Conservation (phyloP, 2,329 filamentous ascomycete species). For the Penicillium italicum region DNA sequence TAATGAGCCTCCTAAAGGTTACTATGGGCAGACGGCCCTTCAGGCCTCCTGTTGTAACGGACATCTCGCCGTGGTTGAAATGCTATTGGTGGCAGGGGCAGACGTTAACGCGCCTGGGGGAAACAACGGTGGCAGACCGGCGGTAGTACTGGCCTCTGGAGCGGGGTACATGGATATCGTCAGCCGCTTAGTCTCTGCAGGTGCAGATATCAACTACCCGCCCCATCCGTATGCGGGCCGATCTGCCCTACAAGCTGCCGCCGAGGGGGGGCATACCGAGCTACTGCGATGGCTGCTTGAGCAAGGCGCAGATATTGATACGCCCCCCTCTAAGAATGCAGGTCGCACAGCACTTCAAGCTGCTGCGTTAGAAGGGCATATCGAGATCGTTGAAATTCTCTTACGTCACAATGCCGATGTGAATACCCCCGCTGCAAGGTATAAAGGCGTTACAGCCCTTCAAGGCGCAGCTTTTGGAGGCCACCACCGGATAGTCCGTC, state of each 20-base stretch:
- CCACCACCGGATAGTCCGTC: background rate
- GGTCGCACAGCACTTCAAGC: background rate
- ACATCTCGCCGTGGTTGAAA: background rate
- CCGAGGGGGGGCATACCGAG: background rate
- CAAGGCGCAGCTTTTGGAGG: background rate
- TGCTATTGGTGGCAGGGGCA: background rate
- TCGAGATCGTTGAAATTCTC: background rate
- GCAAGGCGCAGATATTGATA: background rate
- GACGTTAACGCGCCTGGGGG: background rate
- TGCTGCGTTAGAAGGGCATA: background rate
- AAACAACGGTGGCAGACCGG: background rate
- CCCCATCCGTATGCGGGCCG: background rate
- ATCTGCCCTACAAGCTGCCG: background rate
- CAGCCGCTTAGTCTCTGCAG: background rate
- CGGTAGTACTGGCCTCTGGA: background rate
- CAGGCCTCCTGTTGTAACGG: background rate
- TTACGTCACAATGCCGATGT: background rate
- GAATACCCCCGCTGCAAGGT: background rate
- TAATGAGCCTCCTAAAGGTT: background rate
- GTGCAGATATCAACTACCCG: background rate
- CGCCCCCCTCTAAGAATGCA: background rate
- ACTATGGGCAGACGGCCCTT: background rate
- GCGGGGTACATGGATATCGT: background rate
- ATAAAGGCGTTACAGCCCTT: background rate
- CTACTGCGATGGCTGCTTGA: background rate